Percentiles rank a stretch among this genome's conserved stretches.
phyloP scores from a whole-genome alignment of 2,329 filamentous ascomycete species.

The Fusarium nurragi region DNA sequence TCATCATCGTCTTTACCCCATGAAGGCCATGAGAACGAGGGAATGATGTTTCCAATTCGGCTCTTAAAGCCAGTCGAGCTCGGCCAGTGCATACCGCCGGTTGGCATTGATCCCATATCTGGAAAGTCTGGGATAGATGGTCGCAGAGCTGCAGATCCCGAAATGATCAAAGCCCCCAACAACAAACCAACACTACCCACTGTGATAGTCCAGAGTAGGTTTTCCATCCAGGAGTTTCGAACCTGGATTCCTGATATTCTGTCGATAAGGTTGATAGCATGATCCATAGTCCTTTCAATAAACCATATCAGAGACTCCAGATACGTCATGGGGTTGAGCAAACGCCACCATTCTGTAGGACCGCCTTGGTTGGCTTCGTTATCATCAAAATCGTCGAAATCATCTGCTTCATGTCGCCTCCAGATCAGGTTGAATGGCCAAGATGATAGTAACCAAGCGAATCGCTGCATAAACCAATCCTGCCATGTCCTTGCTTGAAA shows the following conservation, averaged over 20 bases:
- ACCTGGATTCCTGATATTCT: conserved; percentile 10
- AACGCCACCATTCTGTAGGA: conserved; percentile 38
- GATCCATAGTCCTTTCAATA: conserved; percentile 35
- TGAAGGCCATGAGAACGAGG: conserved; percentile 44
- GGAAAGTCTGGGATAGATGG: conserved; percentile 10
- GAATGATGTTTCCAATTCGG: conserved; percentile 39
- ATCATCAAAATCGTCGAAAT: conserved; percentile 25
- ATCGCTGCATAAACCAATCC: conserved; percentile 33
- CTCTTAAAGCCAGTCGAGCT: conserved; percentile 20
- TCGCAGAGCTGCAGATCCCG: background rate
- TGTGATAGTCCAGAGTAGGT: background rate
- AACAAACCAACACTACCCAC: conserved; percentile 4
- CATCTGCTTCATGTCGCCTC: background rate
- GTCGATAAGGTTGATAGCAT: conserved; percentile 29
- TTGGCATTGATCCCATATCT: conserved; percentile 5
- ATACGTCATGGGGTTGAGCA: conserved; percentile 49
- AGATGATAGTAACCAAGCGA: conserved; percentile 37
- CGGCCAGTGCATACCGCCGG: conserved; percentile 17
- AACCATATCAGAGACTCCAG: conserved; percentile 41
- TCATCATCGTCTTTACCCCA: conserved; percentile 30
- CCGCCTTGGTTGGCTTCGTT: conserved; percentile 14
- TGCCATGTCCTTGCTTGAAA: conserved; percentile 18
- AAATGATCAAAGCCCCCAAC: background rate
- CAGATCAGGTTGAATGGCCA: conserved; percentile 31
- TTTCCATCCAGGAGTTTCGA: background rate